phyloP scores from a whole-genome alignment of 148 eudicot species.

The Gaultheria prostrata region DNA sequence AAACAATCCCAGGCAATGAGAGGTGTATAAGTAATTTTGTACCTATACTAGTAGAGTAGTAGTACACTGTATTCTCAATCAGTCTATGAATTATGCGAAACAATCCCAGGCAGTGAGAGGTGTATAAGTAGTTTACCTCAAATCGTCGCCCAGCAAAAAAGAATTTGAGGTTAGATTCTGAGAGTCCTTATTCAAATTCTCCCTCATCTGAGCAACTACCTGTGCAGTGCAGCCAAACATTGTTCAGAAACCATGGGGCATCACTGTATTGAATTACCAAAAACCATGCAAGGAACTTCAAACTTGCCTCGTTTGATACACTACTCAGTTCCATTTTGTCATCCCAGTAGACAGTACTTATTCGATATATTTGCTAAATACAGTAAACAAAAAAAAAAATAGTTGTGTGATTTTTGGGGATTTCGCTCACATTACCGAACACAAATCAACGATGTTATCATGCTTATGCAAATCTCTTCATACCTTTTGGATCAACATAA shows the following conservation, averaged over 20 bases:
- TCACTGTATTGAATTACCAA: neutral
- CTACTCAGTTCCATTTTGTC: slow-evolving; percentile 98
- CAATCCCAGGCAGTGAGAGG: neutral
- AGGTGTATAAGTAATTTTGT: too few species aligned
- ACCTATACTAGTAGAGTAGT: too few species aligned
- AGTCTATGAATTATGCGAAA: neutral
- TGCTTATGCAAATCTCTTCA: neutral
- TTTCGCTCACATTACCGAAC: neutral
- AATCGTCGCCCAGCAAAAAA: slow-evolving; percentile 92
- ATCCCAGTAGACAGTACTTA: slow-evolving; percentile 99
- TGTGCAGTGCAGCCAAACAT: slow-evolving; percentile 32
- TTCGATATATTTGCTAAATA: slow-evolving; percentile 93
- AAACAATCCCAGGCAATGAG: too few species aligned
- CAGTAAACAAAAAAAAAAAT: too few species aligned
- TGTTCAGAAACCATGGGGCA: slow-evolving; percentile 10
- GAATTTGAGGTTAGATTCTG: slow-evolving; percentile 89
- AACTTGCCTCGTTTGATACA: slow-evolving; percentile 90
- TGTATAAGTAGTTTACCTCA: slow-evolving; percentile 52
- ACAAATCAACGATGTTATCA: neutral
- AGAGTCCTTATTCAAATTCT: slow-evolving; percentile 79
- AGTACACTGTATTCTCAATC: neutral
- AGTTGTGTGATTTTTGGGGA: too few species aligned
- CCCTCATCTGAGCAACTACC: slow-evolving; percentile 99
- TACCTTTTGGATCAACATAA: neutral
- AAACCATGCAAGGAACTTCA: neutral